Evolutionary conservation across 805 yeast genomes (phyloP), one percentile per base, ranked within the genome.

Genomic region (Starmerella gropengiesseri): DNA sequence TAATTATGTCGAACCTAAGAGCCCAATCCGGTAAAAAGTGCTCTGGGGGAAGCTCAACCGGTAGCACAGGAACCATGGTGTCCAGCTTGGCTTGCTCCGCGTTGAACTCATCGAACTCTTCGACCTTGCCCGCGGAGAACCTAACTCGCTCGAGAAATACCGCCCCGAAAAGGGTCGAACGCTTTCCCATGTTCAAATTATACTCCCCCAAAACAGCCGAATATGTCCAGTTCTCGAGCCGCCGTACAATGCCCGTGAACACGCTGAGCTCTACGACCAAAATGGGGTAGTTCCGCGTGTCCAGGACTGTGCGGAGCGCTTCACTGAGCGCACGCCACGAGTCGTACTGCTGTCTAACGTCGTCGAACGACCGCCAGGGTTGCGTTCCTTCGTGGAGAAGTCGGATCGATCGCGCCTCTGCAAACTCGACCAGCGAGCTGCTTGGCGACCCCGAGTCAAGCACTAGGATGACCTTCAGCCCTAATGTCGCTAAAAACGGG

Each of bases 361-460:
- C 46, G 27, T n/a, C 16, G 6, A 20, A 64, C 3, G 64, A 50
- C 20, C 60, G 46, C 68, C 68, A 64, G 1, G 66, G 64, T 29
- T 62, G 60, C 14, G 60, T 50, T 7, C 64, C 64, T 12, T 60
- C 29, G 40, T 64, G 64, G 25, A 57, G 57, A 12, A 65, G 52
- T 25, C 55, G 50, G 35, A 66, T 58, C 26, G 45, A 34, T 34
- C 60, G 43, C 25, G 56, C 77, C 67, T 34, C 71, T 28, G 86
- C 72, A 56, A 79, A 85, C 40, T 72, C 73, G 46, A 73, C 71
- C 40, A 89, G 70, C 31, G 76, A 68, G 42, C 85, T 67, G 7
- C 89, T 75, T 2, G 95, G 95, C 44, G 77, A 76, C 51, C 85
- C 96, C 16, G 87, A 89, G 56, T 86, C 93, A 32, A 89, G 63